Evolutionary conservation across 192 early-diverging fungal genomes (phyloP), one percentile per base, ranked within the genome.

Genomic region (Mortierella antarctica): DNA sequence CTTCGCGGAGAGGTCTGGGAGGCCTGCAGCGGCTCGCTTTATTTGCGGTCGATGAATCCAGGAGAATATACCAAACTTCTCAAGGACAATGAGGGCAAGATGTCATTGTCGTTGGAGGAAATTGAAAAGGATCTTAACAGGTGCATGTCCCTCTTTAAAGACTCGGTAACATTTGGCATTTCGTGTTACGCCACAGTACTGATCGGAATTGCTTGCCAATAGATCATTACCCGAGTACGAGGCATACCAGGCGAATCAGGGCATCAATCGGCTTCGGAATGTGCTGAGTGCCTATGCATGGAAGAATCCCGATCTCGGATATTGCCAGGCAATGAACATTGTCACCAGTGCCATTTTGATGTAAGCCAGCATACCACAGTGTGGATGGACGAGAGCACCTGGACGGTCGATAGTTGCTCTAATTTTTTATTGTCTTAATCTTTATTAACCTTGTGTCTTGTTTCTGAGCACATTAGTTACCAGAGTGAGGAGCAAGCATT

Each of bases 251-350:
- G 91, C 83, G 1, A 87, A 89, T 18, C 91, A 99, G 80, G 98
- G 98, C 1, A 98, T 99, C 57, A 89, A 95, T 49, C 91, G 95
- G 6, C 85, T 99, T 52, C 92, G 98, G n/a, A 91, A 96, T 18
- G 97, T 99, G 31, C 84, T 99, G 50, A 93, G 92, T 62, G 93
- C 93, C 4, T 96, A 96, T 72, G 87, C 94, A 18, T 91, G 92
- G 89, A 92, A 90, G 64, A 90, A 95, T 65, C 88, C 94, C 0
- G 96, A 97, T 79, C 90, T 99, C 20, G 98, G 98, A n/a, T 99
- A 99, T 84, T 99, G 98, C 83, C 98, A 99, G 81, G 97, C 98
- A 4, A 99, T 99, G 98, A 99, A 99, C 83, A 97, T 99, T 86
- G 93, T 99, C 1, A 95, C 96, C 52, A 96, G 94, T 40, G 94